Evolutionary conservation across 371 early-diverging fungal species (phyloP), one percentile per base, ranked within the genome.

Genomic region (Mortierella sp.): DNA sequence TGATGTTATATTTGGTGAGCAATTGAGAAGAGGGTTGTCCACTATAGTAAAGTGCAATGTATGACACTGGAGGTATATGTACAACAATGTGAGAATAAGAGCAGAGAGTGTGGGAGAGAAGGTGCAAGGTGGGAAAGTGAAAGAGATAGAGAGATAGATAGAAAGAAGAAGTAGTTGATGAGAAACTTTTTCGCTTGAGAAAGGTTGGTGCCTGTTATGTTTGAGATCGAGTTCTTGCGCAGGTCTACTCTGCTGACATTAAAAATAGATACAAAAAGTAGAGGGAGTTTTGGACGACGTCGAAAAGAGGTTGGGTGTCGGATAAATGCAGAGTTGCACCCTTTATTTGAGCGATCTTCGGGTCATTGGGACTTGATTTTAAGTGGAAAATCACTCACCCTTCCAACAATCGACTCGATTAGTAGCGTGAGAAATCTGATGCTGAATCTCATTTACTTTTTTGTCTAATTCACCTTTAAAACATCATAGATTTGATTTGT

Each of bases 1-100:
- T 51, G 51, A 51, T 51, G 51, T 51, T 51, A 51, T 51, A 18
- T 51, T 51, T 51, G 51, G 51, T 51, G 51, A 51, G 51, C 51
- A 51, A 51, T 51, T 51, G 51, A 20, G 51, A 20, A 51, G 18
- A 37, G 55, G n/a, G 61, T 51, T 40, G 14, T 6, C 51, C 51
- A n/a, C 51, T 1, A 6, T 22, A 51, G 51, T 5, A 1, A 51
- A 18, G 22, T n/a, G 18, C 18, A 51, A 51, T 22, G 18, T 39
- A 22, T 51, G 51, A 51, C 6, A 6, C 3, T 18, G 18, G n/a
- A n/a, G 51, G 51, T 20, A 51, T 51, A 22, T 51, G 8, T 45
- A 4, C 43, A 40, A 40, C 9, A 9, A 40, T 11, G 14, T 6
- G 14, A n/a, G 49, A 49, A 16, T n/a, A 49, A 5, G 49, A 18